Evolutionary conservation across 2,329 filamentous ascomycete genomes (phyloP), one percentile per base, ranked within the genome.

Genomic region (Ceratocystis alfenasii): DNA sequence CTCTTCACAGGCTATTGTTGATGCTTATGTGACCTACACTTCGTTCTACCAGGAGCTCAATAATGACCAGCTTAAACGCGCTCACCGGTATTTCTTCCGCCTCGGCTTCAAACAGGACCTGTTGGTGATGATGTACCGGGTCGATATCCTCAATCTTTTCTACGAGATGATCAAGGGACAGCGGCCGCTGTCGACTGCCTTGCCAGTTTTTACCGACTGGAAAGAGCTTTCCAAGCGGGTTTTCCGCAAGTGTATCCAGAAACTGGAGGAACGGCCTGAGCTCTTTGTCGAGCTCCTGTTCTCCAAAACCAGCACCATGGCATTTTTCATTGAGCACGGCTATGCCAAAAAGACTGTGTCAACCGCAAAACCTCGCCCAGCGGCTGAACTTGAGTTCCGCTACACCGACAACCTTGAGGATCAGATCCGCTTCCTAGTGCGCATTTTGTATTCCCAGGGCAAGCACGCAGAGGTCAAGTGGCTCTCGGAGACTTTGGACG

Each of bases 21-120:
- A 97, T 74, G 95, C 93, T 0, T 99, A 96, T 73, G 81, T 95
- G 36, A 80, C 84, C 2, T 91, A 96, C 69, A 85, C 87, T 0
- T 83, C 81, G 60, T 93, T 86, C 75, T 96, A 95, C 75, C 81
- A 80, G 50, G 94, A 99, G 69, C 80, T 99, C 10, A 83, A 85
- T 64, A 79, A 85, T 1, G 80, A 85, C 46, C 94, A 99, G 73
- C 78, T 97, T 46, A 97, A 97, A 77, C 86, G 94, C 5, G 87
- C 87, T 12, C 94, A 97, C 76, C 87, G 94, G 5, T 99, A 93
- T 74, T 92, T 99, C 72, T 95, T 97, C 72, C 87, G 93, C 0
- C 81, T 95, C 10, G 91, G 91, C 0, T 97, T 97, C 79, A 99
- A 97, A 76, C 89, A 95, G 74, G 90, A 96, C 60, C 86, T 94